phyloP scores from a whole-genome alignment of 495 filamentous ascomycete genomes.

The Opeltia flavorubescens region DNA sequence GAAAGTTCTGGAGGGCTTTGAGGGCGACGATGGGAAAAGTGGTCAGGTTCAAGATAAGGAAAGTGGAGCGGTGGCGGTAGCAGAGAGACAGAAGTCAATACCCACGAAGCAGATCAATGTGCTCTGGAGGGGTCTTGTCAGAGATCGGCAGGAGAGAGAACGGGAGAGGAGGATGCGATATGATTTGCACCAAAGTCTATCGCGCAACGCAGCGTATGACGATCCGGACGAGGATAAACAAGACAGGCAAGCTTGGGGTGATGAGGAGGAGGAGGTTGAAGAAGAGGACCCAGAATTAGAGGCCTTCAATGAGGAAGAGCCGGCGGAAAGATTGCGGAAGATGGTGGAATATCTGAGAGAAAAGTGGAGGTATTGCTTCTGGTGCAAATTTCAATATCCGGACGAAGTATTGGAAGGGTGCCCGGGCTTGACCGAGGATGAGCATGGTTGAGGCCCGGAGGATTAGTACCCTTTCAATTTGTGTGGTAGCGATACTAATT shows the following conservation, averaged over 20 bases:
- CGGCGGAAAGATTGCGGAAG: slow-evolving; percentile 45
- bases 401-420: slow-evolving; percentile 71
- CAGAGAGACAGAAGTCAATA: slow-evolving; percentile 24
- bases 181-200: slow-evolving; percentile 41
- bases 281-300: slow-evolving; percentile 76
- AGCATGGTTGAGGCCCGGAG: slow-evolving; percentile 77
- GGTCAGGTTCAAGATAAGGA: slow-evolving; percentile 9
- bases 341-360: slow-evolving; percentile 56
- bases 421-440: slow-evolving; percentile 80
- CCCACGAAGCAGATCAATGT: slow-evolving; percentile 53
- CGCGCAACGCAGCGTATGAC: slow-evolving; percentile 36
- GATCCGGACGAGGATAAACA: slow-evolving; percentile 40
- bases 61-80: slow-evolving; percentile 10
- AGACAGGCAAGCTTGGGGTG: slow-evolving; percentile 40
- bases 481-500: no score
- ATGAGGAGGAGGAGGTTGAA: slow-evolving; percentile 53
- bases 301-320: slow-evolving; percentile 59
- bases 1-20: slow-evolving; percentile 66
- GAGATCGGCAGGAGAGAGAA: slow-evolving; percentile 55
- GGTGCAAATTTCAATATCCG: slow-evolving; percentile 76
- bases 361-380: slow-evolving; percentile 78
- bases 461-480: no score
- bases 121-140: slow-evolving; percentile 63
- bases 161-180: slow-evolving; percentile 50
- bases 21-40: slow-evolving; percentile 27